phyloP scores from a whole-genome alignment of 305 asterid species.

The Caryopteris hybrid region DNA sequence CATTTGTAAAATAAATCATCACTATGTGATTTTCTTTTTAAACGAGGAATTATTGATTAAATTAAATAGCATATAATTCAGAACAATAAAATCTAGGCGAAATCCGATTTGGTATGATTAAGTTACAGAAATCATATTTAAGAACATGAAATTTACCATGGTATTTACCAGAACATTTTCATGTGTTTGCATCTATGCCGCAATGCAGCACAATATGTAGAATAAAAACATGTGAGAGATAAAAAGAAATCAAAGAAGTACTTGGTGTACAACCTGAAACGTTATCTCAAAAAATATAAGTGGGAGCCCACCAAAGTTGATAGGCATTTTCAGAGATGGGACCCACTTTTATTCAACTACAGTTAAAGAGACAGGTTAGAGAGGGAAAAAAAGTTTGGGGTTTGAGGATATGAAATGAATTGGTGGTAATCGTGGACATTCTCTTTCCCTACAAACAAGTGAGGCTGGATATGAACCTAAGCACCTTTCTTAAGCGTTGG shows the following conservation, averaged over 20 bases:
- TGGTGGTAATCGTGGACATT: constrained; percentile 84
- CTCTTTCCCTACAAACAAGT: constrained; percentile 37
- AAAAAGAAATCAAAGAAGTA: constrained; percentile 12
- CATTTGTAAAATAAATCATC: too few relatives aligned
- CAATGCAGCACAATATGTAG: neutral
- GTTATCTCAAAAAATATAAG: too few relatives aligned
- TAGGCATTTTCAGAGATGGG: constrained; percentile 21
- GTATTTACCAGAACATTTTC: too few relatives aligned
- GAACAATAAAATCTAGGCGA: too few relatives aligned
- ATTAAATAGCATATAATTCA: too few relatives aligned
- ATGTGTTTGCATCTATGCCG: neutral
- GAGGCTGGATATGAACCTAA: constrained; percentile 33
- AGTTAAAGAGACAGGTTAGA: constrained; percentile 22
- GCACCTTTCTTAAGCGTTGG: constrained; percentile 44
- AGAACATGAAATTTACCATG: too few relatives aligned
- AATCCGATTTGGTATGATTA: too few relatives aligned
- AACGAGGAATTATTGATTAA: too few relatives aligned
- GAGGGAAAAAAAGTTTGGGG: constrained; percentile 17
- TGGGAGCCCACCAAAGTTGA: constrained; percentile 7
- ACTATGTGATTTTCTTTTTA: too few relatives aligned
- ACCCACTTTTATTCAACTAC: constrained; percentile 25
- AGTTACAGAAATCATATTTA: too few relatives aligned
- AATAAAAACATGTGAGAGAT: constrained; percentile 14
- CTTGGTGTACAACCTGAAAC: constrained; percentile 1
- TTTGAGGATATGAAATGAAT: constrained; percentile 36